A percentile compares a stretch with the other conserved stretches of the same genome.
These are phyloP conservation scores for Lichtheimia ramosa DNA, from an alignment of 371 early-diverging fungal species.

Conservation along the genomic window DNA sequence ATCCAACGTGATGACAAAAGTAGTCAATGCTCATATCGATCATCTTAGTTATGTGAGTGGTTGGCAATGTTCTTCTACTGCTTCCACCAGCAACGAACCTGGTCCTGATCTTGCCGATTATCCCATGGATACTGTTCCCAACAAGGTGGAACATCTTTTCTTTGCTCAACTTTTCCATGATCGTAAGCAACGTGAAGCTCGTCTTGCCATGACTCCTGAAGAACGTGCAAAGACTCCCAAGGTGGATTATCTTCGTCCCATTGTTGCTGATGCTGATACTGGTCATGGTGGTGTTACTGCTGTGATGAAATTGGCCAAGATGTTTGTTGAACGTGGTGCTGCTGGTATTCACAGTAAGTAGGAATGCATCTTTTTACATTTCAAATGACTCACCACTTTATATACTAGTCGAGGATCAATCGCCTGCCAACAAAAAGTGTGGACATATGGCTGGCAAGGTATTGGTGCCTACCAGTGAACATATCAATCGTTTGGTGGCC, in stretches of 20 bases:
- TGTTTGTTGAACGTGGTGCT: conserved; percentile 88
- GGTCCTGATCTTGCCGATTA: conserved; percentile 99
- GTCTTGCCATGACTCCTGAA: conserved; percentile 66
- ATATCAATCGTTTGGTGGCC: conserved; percentile 96
- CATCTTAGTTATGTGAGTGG: conserved; percentile 71
- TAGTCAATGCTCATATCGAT: not conserved
- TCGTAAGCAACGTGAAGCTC: conserved; percentile 92
- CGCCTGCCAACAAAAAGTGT: conserved; percentile 97
- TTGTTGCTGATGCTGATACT: conserved; percentile 98
- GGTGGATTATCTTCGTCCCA: conserved; percentile 92
- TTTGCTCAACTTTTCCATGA: conserved; percentile 98
- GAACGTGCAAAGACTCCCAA: conserved; percentile 75
- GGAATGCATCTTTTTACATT: too few relatives aligned
- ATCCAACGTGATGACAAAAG: not conserved
- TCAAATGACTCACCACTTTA: too few relatives aligned
- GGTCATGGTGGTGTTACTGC: conserved; percentile 93
- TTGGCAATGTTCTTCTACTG: conserved; percentile 98
- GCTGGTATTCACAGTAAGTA: conserved; percentile 33
- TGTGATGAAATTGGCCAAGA: conserved; percentile 84
- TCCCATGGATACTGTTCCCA: conserved; percentile 98
- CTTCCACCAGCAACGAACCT: conserved; percentile 96
- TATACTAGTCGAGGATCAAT: conserved; percentile 94
- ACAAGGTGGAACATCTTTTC: conserved; percentile 98
- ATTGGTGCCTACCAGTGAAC: conserved; percentile 94
- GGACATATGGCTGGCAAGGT: conserved; percentile 99